A percentile compares a stretch with the other conserved stretches of the same genome.
Evolutionary conservation across 371 early-diverging fungal genomes (phyloP).

Genomic region (Syncephalastrum racemosum): DNA sequence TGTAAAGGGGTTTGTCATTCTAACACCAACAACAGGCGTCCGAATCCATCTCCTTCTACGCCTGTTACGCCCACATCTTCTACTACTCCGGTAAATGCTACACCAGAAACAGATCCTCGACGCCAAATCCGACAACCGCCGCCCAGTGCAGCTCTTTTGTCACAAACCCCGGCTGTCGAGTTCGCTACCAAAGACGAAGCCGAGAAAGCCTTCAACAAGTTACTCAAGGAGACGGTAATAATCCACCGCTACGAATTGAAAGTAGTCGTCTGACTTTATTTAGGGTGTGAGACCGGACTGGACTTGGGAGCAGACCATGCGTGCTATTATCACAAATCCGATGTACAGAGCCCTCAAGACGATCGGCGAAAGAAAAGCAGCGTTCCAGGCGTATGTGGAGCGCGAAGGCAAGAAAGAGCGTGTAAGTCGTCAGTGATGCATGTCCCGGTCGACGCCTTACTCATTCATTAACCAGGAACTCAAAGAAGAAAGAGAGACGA

Average conservation of each 20-base stretch:
- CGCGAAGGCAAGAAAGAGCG: constrained; percentile 56
- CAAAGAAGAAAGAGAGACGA: constrained; percentile 38
- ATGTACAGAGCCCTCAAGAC: constrained; percentile 86
- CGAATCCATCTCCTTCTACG: no score
- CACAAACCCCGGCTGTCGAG: constrained; percentile 43
- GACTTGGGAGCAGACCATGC: constrained; percentile 93
- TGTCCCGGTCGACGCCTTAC: background rate
- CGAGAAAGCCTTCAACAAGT: constrained; percentile 73
- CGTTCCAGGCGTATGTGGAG: constrained; percentile 72
- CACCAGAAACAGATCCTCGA: constrained; percentile 9
- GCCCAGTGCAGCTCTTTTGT: constrained; percentile 18
- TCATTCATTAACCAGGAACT: constrained; percentile 28
- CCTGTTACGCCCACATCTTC: background rate
- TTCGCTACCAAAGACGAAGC: constrained; percentile 82
- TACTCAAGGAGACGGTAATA: constrained; percentile 71
- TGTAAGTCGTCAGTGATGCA: constrained; percentile 17
- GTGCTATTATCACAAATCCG: constrained; percentile 79
- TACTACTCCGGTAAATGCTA: constrained; percentile 6
- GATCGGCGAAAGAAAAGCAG: constrained; percentile 73
- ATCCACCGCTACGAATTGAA: background rate
- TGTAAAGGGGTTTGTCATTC: background rate
- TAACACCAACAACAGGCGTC: no score
- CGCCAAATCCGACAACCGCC: constrained; percentile 17
- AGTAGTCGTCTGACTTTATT: constrained; percentile 2
- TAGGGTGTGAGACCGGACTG: constrained; percentile 77